Base-by-base conservation (phyloP, 2,329 filamentous ascomycete genomes). In the Pseudogymnoascus sp. region DNA sequence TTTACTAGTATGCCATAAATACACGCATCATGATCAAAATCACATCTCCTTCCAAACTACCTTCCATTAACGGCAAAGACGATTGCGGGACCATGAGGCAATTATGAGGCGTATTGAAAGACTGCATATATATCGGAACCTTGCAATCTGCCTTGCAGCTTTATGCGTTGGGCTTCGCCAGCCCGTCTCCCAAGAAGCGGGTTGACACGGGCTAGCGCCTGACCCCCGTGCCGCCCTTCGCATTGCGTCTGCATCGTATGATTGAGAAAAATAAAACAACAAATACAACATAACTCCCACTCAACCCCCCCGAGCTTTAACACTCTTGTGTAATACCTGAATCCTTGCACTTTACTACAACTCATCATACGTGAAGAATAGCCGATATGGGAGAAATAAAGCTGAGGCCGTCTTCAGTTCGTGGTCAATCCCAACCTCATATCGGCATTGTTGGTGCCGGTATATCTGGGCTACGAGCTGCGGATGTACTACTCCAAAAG, bases 361-460 rank as follows among this genome's bases (percentile, higher is more conserved):
- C 41, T n/a, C 19, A 26, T 24, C 8, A 46, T 26, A 22, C 19
- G 12, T 26, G 12, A 10, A 50, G 14, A 28, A 50, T 33, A n/a
- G 12, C 22, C 3, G 43, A 14, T 26, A 50, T 28, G 43, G 24
- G 22, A 14, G 43, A 28, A 12, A 11, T 6, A 24, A 14, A 14
- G 41, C 6, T 24, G 19, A 46, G 7, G 19, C 2, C 41, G 41
- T 14, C 41, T 11, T 11, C 38, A 41, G 8, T 41, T 41, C 16
- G n/a, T 41, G 12, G 31, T 33, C 8, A 4, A 37, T 4, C 14
- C 31, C 19, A 19, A 19, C 43, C 43, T 50, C 43, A 26, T 28
- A 74, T 85, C 22, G 77, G 81, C 50, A 75, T 86, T 40, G 75
- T 86, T 2, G 84, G 83, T 12, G 83, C 82, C 24, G 84, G 84